Conservation (phyloP, 352 stramenopile genomes). For the Globisporangium nagaii region DNA sequence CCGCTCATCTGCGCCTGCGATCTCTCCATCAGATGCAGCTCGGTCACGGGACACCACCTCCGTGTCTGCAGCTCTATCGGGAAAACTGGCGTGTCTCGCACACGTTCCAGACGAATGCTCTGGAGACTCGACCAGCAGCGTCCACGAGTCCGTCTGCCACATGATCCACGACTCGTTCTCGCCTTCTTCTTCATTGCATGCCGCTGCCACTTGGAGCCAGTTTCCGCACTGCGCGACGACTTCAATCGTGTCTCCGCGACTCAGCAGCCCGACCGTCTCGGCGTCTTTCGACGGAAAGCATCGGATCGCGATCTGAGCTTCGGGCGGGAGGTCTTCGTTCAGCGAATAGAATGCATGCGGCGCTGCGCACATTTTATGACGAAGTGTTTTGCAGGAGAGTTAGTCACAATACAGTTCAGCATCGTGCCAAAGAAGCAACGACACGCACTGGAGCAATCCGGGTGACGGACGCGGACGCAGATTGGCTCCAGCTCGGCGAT, state of each 20-base stretch:
- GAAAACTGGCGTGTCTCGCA: background rate
- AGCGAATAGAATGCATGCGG: slow-evolving; percentile 54
- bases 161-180: slow-evolving; percentile 56
- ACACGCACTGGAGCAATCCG: slow-evolving; percentile 39
- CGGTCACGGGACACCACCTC: background rate
- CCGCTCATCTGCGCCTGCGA: background rate
- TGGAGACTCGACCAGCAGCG: slow-evolving; percentile 38
- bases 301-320: slow-evolving; percentile 66
- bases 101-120: slow-evolving; percentile 22
- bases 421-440: no score
- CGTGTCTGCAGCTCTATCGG: background rate
- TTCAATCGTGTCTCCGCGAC: slow-evolving; percentile 49
- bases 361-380: no score
- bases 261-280: slow-evolving; percentile 46
- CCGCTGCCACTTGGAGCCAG: slow-evolving; percentile 44
- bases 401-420: no score
- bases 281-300: slow-evolving; percentile 57
- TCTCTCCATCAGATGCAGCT: background rate
- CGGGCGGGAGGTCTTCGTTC: slow-evolving; percentile 41
- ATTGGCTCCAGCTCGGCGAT: slow-evolving; percentile 33
- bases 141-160: slow-evolving; percentile 42
- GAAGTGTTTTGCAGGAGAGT: no score
- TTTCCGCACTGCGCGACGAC: slow-evolving; percentile 31
- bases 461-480: slow-evolving; percentile 37
- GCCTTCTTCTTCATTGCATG: background rate